These are phyloP conservation scores for Exophiala sp. DNA, from an alignment of 2,329 filamentous ascomycete species.

Conservation along the genomic window DNA sequence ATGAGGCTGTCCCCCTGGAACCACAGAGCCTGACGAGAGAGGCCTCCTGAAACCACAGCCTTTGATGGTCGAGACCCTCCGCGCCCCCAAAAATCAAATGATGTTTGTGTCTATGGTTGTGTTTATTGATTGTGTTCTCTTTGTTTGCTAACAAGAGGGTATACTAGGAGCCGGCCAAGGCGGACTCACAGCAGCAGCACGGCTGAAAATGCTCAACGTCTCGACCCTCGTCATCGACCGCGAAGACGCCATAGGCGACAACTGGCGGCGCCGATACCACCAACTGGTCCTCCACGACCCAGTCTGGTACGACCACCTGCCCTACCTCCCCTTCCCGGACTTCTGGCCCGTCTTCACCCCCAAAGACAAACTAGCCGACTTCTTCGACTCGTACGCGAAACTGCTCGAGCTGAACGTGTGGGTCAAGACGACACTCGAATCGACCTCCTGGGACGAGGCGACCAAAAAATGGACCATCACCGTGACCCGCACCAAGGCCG, in stretches of 20 bases:
- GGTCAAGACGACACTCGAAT: slow-evolving; percentile 48
- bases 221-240: slow-evolving; percentile 54
- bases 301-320: slow-evolving; percentile 52
- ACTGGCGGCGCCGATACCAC: slow-evolving; percentile 58
- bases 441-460: slow-evolving; percentile 47
- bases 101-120: too few relatives aligned
- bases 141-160: slow-evolving; percentile 9
- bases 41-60: too few relatives aligned
- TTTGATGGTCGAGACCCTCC: too few relatives aligned
- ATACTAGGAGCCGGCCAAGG: slow-evolving; percentile 53
- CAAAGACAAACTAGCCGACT: slow-evolving; percentile 65
- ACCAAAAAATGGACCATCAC: slow-evolving; percentile 51
- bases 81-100: too few relatives aligned
- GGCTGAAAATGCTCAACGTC: slow-evolving; percentile 55
- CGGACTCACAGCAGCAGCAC: slow-evolving; percentile 53
- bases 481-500: slow-evolving; percentile 41
- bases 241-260: slow-evolving; percentile 55
- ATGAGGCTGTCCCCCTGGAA: too few relatives aligned
- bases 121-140: not conserved
- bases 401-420: slow-evolving; percentile 64
- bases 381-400: slow-evolving; percentile 60
- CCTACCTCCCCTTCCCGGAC: slow-evolving; percentile 58
- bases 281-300: slow-evolving; percentile 64
- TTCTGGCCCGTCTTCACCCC: slow-evolving; percentile 66
- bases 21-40: not conserved